These are phyloP conservation scores for Fraxinus sp. DNA, from an alignment of 305 asterid species.

Conservation along the genomic window DNA sequence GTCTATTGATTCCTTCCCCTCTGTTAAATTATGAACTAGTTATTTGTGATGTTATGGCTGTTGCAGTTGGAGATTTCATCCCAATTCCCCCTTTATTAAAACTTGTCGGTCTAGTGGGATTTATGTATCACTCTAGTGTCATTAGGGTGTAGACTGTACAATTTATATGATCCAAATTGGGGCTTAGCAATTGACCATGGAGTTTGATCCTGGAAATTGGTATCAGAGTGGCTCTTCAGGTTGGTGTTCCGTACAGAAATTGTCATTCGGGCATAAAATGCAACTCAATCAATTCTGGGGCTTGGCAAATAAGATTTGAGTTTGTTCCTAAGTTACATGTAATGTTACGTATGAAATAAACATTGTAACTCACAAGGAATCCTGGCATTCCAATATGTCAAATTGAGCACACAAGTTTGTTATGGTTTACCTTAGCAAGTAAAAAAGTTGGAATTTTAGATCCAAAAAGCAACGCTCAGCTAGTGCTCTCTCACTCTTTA, in stretches of 20 bases:
- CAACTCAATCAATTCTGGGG: neutral
- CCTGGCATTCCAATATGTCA: neutral
- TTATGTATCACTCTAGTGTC: neutral
- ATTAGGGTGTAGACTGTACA: neutral
- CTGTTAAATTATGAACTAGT: neutral
- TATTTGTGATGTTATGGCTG: neutral
- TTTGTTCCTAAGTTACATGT: neutral
- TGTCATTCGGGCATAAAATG: neutral
- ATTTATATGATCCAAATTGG: neutral
- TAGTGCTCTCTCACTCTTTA: neutral
- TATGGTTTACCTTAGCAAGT: neutral
- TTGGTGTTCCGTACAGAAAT: neutral
- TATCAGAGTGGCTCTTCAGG: neutral
- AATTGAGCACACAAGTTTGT: neutral
- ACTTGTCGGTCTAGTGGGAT: neutral
- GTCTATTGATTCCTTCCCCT: neutral
- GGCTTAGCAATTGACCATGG: neutral
- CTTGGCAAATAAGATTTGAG: neutral
- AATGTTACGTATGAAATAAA: neutral
- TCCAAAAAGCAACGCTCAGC: neutral
- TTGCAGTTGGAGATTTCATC: neutral
- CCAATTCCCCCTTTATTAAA: neutral
- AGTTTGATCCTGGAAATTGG: neutral
- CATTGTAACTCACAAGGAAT: neutral
- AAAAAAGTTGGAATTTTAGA: neutral